Base-by-base conservation (phyloP, 331 rosid genomes). In the Ulmus americana region DNA sequence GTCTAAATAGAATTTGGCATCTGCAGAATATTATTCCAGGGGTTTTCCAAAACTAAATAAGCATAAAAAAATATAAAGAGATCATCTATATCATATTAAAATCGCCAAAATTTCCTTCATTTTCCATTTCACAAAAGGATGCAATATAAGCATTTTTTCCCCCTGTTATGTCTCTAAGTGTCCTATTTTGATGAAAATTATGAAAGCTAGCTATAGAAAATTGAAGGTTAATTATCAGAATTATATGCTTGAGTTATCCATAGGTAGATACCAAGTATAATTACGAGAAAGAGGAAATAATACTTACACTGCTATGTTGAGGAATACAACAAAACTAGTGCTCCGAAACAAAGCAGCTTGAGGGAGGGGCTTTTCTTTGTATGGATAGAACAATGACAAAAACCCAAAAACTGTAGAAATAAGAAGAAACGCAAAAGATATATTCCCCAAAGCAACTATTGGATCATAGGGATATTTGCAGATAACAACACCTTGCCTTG, bases 401-500 rank as follows among this genome's bases (percentile, higher is more conserved):
- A 43, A 64, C 1, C 67, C 82, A 16, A 59, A 75, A 4, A 54
- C 10, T 3, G 79, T 63, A 1, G 73, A 45, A 4, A 65, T 73
- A 0, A 69, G 2, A 16, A 78, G 82, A 47, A 78, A 73, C n/a
- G 6, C 56, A 15, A 69, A 45, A 0, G 82, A 78, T 6, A 73
- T 49, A 44, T 47, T 68, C 1, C 79, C 82, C 68, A 59, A 73
- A 40, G 52, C 65, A 3, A 78, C 65, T 0, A 72, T 50, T 4
- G 79, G 82, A 41, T 67, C 70, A 2, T 75, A 49, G 0, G 79
- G 82, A 48, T 78, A 78, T 55, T 59, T 69, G 73, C 82, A 73
- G 8, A 74, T 74, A 3, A 74, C 58, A 12, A 65, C 68, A 18
- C 44, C 79, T 64, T 64, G 73, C 1, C 79, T 69, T 2, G 39